Evolutionary conservation across 2,329 filamentous ascomycete species (phyloP).

Genomic region (Pyrenochaeta sp.): DNA sequence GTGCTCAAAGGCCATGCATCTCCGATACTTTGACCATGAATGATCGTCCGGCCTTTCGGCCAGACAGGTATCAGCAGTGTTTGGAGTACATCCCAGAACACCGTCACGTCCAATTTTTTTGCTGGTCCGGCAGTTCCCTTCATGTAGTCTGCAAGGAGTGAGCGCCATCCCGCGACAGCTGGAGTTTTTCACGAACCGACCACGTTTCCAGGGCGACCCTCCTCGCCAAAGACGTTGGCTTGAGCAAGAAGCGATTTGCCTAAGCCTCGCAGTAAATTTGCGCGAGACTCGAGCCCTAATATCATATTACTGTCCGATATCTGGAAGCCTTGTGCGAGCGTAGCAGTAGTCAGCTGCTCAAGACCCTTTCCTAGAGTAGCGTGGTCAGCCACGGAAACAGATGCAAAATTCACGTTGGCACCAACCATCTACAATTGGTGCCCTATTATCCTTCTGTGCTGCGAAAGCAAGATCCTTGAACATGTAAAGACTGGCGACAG

Average conservation of each 20-base stretch:
- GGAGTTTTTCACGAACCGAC: constrained; percentile 68
- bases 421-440: constrained; percentile 74
- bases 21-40: constrained; percentile 83
- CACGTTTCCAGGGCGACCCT: constrained; percentile 88
- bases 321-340: constrained; percentile 80
- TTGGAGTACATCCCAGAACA: constrained; percentile 88
- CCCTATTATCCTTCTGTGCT: constrained; percentile 77
- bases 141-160: constrained; percentile 20
- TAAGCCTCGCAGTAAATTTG: constrained; percentile 77
- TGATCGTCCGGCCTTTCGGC: constrained; percentile 82
- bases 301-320: constrained; percentile 75
- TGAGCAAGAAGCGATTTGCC: constrained; percentile 76
- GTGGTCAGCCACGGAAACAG: not conserved
- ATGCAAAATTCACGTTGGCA: constrained; percentile 50
- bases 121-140: constrained; percentile 20
- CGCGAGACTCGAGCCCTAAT: constrained; percentile 83
- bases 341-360: constrained; percentile 72
- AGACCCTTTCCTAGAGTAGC: constrained; percentile 62
- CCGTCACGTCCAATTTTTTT: constrained; percentile 71
- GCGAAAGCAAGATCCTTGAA: constrained; percentile 83
- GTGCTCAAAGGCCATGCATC: constrained; percentile 89
- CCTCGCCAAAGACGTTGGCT: constrained; percentile 76
- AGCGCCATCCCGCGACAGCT: not conserved
- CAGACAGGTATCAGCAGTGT: constrained; percentile 84
- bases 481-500: constrained; percentile 81